Evolutionary conservation across 129 eudicot species (phyloP).

Genomic region (Erigeron canadensis): DNA sequence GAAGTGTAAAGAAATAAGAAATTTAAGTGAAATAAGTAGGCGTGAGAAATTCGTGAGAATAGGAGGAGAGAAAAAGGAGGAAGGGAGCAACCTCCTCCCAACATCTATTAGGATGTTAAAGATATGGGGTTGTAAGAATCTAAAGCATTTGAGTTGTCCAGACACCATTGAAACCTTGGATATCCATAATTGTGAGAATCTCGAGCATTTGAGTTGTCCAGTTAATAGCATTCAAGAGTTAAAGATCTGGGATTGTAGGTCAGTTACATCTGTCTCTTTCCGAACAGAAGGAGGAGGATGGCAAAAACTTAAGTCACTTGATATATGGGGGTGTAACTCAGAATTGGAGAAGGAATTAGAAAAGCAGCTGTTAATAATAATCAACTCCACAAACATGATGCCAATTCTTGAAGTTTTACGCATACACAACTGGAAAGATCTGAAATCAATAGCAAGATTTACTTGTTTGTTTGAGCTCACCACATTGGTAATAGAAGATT

Average conservation of each 20-base stretch:
- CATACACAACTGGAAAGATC: not conserved
- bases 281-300: not conserved
- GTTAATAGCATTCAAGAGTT: not conserved
- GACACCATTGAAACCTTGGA: not conserved
- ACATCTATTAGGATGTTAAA: not conserved
- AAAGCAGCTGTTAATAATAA: not conserved
- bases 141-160: too few species aligned
- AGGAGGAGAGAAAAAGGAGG: not conserved
- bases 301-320: conserved; percentile 12
- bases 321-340: not conserved
- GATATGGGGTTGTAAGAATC: too few species aligned
- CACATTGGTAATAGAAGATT: not conserved
- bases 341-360: not conserved
- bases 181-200: not conserved
- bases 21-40: not conserved
- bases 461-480: not conserved
- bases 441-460: not conserved
- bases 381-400: not conserved
- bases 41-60: not conserved
- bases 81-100: not conserved
- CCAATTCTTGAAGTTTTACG: not conserved
- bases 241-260: not conserved
- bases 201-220: conserved; percentile 4
- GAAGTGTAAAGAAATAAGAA: conserved; percentile 5
- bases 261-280: not conserved